Percentiles rank a stretch among this genome's conserved stretches.
Evolutionary conservation across 805 yeast genomes (phyloP).

Genomic region (Spathaspora girioi): DNA sequence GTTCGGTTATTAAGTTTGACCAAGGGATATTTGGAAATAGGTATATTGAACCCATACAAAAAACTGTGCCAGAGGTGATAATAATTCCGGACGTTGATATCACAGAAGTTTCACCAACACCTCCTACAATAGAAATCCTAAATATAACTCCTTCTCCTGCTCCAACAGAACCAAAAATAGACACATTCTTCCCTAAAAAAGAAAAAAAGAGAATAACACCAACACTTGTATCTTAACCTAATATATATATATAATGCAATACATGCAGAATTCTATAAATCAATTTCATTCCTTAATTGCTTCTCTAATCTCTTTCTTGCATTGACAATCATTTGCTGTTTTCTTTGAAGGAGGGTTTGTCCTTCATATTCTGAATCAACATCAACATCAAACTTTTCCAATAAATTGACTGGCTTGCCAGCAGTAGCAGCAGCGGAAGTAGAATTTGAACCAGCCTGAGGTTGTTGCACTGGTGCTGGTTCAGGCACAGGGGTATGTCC

Average conservation of each 20-base stretch:
- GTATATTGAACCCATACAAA: constrained; percentile 3
- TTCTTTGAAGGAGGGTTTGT: constrained; percentile 20
- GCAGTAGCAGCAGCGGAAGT: neutral
- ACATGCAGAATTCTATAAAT: constrained; percentile 2
- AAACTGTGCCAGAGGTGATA: neutral
- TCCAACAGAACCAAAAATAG: constrained; percentile 7
- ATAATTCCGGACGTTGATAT: neutral
- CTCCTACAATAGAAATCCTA: neutral
- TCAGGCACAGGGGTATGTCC: constrained; percentile 18
- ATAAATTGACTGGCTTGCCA: constrained; percentile 13
- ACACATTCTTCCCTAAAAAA: constrained; percentile 11
- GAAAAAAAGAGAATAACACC: constrained; percentile 19
- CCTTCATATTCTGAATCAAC: constrained; percentile 14
- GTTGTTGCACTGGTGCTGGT: constrained; percentile 9
- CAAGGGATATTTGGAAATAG: constrained; percentile 52
- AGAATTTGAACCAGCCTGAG: constrained; percentile 1
- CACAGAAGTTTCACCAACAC: neutral
- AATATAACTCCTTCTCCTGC: neutral
- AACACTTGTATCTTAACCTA: constrained; percentile 8
- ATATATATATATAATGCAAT: neutral
- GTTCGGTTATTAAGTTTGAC: constrained; percentile 62
- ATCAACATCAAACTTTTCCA: constrained; percentile 44
- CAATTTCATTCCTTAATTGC: constrained; percentile 26
- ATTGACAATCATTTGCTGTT: constrained; percentile 38
- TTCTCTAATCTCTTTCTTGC: constrained; percentile 47